These are phyloP conservation scores for Saccharomycopsis sp. DNA, from an alignment of 805 yeast species.

Conservation along the genomic window DNA sequence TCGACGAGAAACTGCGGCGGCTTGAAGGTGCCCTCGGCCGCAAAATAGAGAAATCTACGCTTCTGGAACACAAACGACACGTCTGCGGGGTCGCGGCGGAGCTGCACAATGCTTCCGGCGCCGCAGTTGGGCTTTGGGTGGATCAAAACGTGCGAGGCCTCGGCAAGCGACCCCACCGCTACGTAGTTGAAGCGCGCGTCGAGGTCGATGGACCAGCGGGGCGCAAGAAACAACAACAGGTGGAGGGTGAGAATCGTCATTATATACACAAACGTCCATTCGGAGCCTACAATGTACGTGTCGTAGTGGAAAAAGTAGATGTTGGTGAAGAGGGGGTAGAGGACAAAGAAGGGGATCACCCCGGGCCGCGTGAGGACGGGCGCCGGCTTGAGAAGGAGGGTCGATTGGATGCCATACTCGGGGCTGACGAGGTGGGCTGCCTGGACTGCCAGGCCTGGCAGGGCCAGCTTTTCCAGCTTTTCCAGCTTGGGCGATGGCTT, in stretches of 20 bases:
- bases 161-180: constrained; percentile 42
- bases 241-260: constrained; percentile 70
- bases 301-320: constrained; percentile 45
- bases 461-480: background rate
- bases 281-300: constrained; percentile 74
- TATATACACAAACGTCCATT: constrained; percentile 91
- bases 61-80: constrained; percentile 80
- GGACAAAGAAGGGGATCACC: constrained; percentile 11
- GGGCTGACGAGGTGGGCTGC: background rate
- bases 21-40: constrained; percentile 46
- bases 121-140: constrained; percentile 84
- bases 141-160: constrained; percentile 69
- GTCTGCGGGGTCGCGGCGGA: constrained; percentile 55
- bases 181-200: constrained; percentile 64
- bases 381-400: constrained; percentile 15
- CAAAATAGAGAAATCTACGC: constrained; percentile 74
- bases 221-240: constrained; percentile 74
- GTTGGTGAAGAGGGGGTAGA: constrained; percentile 19
- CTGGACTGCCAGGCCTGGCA: no score
- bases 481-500: no score
- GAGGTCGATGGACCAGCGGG: constrained; percentile 84
- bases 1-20: constrained; percentile 75
- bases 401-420: constrained; percentile 15
- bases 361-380: constrained; percentile 13
- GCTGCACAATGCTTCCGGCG: constrained; percentile 66